A percentile compares a stretch with the other conserved stretches of the same genome.
Evolutionary conservation across 1,284 basidiomycete genomes (phyloP).

Genomic region (Phlebopus sp.): DNA sequence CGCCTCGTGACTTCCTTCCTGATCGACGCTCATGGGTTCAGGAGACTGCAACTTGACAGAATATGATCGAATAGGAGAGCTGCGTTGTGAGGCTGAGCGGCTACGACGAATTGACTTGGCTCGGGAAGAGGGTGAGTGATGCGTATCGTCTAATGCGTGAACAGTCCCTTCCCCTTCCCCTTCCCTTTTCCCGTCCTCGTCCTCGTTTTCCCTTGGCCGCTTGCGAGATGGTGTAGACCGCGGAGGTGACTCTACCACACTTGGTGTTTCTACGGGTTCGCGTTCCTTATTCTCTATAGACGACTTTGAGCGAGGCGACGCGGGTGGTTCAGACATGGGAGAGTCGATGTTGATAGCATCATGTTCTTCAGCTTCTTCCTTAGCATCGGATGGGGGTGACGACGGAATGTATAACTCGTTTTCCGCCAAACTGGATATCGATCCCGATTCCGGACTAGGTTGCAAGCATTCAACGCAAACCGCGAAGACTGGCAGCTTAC

Average conservation of each 20-base stretch:
- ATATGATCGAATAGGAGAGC: slow-evolving; percentile 17
- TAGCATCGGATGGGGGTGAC: slow-evolving; percentile 7
- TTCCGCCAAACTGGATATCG: slow-evolving; percentile 32
- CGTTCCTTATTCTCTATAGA: slow-evolving; percentile 23
- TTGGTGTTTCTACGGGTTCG: slow-evolving; percentile 17
- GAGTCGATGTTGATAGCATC: slow-evolving; percentile 25
- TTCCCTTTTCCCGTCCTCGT: slow-evolving; percentile 6
- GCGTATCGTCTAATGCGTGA: slow-evolving; percentile 4
- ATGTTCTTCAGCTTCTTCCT: slow-evolving; percentile 9
- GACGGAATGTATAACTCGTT: slow-evolving; percentile 27
- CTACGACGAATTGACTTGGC: slow-evolving; percentile 15
- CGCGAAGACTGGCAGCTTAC: slow-evolving; percentile 1
- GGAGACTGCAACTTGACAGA: slow-evolving; percentile 9
- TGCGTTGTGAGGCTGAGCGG: slow-evolving; percentile 14
- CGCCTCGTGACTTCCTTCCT: slow-evolving; percentile 4
- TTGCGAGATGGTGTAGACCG: slow-evolving; percentile 17
- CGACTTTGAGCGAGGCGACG: slow-evolving; percentile 25
- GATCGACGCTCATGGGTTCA: slow-evolving; percentile 4
- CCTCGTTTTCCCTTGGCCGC: slow-evolving; percentile 12
- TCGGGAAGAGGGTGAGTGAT: slow-evolving; percentile 15
- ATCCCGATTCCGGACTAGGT: slow-evolving; percentile 38
- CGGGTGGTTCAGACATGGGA: slow-evolving; percentile 33
- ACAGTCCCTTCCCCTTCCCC: slow-evolving; percentile 9
- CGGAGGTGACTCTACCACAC: slow-evolving; percentile 11
- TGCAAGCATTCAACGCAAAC: slow-evolving; percentile 4